A percentile compares a stretch with the other conserved stretches of the same genome.
Conservation (phyloP, 225 moss, liverwort and hornwort genomes). For the Bryum argenteum region DNA sequence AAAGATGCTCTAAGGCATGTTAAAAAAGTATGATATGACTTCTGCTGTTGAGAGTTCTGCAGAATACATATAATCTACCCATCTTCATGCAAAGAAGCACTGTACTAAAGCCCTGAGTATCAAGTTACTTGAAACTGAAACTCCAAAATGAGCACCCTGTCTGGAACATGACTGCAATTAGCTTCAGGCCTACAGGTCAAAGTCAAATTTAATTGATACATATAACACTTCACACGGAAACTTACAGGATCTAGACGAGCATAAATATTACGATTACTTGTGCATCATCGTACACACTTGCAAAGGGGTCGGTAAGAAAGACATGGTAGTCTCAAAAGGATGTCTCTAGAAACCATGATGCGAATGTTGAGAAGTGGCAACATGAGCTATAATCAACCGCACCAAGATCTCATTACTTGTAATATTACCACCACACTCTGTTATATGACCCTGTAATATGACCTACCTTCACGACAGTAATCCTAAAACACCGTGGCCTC, state of each 20-base stretch:
- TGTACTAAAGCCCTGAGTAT: not conserved
- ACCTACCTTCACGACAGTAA: no score
- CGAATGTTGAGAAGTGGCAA: no score
- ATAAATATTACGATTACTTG: not conserved
- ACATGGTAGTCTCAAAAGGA: not conserved
- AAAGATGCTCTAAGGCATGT: no score
- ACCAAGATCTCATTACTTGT: no score
- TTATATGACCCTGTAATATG: not conserved
- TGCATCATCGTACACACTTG: conserved; percentile 7
- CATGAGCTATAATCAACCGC: no score
- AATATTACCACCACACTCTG: no score
- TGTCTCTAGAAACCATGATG: not conserved
- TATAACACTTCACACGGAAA: no score
- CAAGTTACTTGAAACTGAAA: not conserved
- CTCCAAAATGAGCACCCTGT: not conserved
- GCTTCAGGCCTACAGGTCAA: not conserved
- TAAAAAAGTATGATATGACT: no score
- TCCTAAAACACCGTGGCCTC: no score
- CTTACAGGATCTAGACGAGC: conserved; percentile 1
- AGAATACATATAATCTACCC: no score
- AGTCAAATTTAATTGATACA: not conserved
- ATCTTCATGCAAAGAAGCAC: no score
- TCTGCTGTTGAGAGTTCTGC: no score
- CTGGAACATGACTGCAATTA: not conserved
- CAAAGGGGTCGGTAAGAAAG: conserved; percentile 3